Evolutionary conservation across 176 grass and related monocot genomes (phyloP).

Genomic region (Microstegium vimineum): DNA sequence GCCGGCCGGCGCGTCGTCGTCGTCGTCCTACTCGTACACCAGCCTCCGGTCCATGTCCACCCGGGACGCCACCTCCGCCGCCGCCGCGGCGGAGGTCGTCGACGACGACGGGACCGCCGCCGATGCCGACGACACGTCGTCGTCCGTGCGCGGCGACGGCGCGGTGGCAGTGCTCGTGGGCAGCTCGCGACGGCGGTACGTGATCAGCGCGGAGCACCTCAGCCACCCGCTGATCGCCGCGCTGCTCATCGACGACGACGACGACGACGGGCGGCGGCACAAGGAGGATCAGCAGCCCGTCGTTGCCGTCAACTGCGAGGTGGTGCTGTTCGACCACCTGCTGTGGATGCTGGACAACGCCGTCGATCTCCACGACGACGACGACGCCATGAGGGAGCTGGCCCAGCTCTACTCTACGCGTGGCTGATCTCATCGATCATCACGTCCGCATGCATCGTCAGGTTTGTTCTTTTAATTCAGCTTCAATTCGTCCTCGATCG

Average conservation of each 20-base stretch:
- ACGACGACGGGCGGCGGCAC: not conserved
- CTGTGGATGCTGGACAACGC: constrained; percentile 85
- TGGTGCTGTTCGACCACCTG: constrained; percentile 91
- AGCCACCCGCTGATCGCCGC: constrained; percentile 71
- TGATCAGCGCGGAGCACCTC: constrained; percentile 63
- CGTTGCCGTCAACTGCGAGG: constrained; percentile 77
- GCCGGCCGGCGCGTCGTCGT: constrained; percentile 30
- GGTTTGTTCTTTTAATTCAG: not conserved
- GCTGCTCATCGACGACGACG: constrained; percentile 53
- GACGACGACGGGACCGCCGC: not conserved
- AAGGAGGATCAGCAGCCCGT: not conserved
- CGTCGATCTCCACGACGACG: constrained; percentile 39
- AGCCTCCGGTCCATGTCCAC: constrained; percentile 76
- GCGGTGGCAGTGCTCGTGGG: constrained; percentile 63
- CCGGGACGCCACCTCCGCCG: constrained; percentile 19
- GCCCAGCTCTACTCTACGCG: constrained; percentile 74
- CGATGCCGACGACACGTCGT: not conserved
- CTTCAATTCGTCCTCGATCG: not conserved
- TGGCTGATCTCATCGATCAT: constrained; percentile 16
- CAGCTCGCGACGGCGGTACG: constrained; percentile 67
- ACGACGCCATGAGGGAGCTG: constrained; percentile 50
- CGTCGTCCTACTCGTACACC: constrained; percentile 36
- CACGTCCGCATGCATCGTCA: too few species aligned
- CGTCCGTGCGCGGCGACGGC: not conserved
- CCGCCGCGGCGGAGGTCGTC: not conserved